Evolutionary conservation across 2,329 filamentous ascomycete species (phyloP).

Genomic region (Calonectria henricotiae): DNA sequence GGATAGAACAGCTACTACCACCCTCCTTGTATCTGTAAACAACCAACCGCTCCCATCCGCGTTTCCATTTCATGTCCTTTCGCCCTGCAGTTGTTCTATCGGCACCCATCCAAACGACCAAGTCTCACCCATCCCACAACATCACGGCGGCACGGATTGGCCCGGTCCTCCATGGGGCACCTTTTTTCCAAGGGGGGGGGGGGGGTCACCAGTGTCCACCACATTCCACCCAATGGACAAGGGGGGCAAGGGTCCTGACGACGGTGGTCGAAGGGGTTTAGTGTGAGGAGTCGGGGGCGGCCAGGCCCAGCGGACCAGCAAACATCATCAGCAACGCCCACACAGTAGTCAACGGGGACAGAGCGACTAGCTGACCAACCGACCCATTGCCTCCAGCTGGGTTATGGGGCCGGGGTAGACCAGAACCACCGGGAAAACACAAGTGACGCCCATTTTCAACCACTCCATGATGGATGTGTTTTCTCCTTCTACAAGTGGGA

Average conservation of each 20-base stretch:
- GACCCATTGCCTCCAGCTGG: conserved; percentile 23
- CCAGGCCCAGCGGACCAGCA: conserved; percentile 30
- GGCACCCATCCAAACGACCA: conserved; percentile 1
- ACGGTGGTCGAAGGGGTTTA: conserved; percentile 35
- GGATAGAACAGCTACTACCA: conserved; percentile 14
- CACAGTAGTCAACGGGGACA: conserved; percentile 22
- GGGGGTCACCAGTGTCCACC: conserved; percentile 26
- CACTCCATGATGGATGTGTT: conserved; percentile 8
- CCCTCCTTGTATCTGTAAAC: conserved; percentile 19
- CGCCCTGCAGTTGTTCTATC: conserved; percentile 22
- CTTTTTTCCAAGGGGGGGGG: conserved; percentile 24
- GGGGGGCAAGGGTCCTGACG: conserved; percentile 18
- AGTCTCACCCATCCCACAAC: neutral
- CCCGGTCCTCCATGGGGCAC: conserved; percentile 21
- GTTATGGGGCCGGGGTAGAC: conserved; percentile 25
- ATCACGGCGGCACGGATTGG: conserved; percentile 31
- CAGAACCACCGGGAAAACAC: conserved; percentile 15
- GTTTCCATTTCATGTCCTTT: conserved; percentile 5
- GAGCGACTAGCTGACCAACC: conserved; percentile 22
- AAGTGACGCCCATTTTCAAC: conserved; percentile 20
- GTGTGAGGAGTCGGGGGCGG: conserved; percentile 31
- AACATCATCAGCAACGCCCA: conserved; percentile 29
- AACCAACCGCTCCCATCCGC: conserved; percentile 17
- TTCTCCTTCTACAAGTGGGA: conserved; percentile 32
- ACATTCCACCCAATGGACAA: conserved; percentile 33